phyloP scores from a whole-genome alignment of 2,329 filamentous ascomycete genomes.

The Claviceps sp. region DNA sequence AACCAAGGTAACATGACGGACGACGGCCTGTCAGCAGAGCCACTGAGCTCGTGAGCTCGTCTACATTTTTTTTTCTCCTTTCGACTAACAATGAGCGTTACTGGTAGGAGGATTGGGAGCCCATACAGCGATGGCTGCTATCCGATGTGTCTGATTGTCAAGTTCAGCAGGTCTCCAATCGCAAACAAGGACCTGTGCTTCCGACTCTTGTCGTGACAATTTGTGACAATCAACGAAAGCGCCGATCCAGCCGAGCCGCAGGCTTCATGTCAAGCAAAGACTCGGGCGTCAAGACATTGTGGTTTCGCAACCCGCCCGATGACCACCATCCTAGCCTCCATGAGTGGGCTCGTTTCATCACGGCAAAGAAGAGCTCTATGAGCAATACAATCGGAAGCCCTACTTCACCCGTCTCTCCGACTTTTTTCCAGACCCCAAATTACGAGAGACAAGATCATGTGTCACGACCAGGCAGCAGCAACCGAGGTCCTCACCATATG shows the following conservation, averaged over 20 bases:
- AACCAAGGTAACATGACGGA: conserved; percentile 28
- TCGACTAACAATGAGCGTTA: conserved; percentile 2
- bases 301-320: conserved; percentile 42
- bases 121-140: conserved; percentile 39
- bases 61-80: not conserved
- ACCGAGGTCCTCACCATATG: conserved; percentile 31
- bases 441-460: conserved; percentile 29
- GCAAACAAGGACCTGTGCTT: conserved; percentile 45
- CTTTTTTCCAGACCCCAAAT: conserved; percentile 33
- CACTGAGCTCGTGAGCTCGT: no score
- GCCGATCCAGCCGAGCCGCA: conserved; percentile 49
- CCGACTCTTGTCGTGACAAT: conserved; percentile 47
- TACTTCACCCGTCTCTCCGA: conserved; percentile 38
- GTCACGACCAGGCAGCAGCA: conserved; percentile 31
- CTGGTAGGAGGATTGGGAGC: conserved; percentile 35
- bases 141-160: conserved; percentile 41
- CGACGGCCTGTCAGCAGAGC: no score
- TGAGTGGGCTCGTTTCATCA: conserved; percentile 46
- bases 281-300: conserved; percentile 32
- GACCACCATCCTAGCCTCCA: conserved; percentile 38
- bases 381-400: conserved; percentile 34
- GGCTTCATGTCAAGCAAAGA: conserved; percentile 41
- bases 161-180: conserved; percentile 44
- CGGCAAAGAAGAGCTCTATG: conserved; percentile 29
- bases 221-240: conserved; percentile 47